Percentiles rank a stretch among this genome's conserved stretches.
phyloP scores from a whole-genome alignment of 1,284 basidiomycete genomes.

The Rhodotorula sp. region DNA sequence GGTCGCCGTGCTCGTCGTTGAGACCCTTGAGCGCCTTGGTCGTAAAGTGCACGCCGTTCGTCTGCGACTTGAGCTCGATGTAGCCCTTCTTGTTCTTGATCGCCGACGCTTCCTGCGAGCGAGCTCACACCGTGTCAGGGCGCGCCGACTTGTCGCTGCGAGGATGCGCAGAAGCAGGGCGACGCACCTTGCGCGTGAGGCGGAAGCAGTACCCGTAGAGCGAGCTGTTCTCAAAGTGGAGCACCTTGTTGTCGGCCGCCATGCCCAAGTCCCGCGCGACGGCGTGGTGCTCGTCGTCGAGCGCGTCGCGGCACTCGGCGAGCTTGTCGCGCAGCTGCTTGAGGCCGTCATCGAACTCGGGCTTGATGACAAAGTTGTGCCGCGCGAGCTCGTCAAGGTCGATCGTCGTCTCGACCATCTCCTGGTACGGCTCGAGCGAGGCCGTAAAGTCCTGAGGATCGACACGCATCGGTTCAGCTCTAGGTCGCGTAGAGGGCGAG shows the following conservation, averaged over 20 bases:
- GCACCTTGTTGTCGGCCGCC: constrained; percentile 85
- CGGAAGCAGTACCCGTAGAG: constrained; percentile 93
- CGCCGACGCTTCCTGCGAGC: constrained; percentile 74
- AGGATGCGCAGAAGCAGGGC: neutral
- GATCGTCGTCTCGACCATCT: constrained; percentile 95
- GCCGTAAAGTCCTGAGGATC: constrained; percentile 61
- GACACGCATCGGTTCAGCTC: neutral
- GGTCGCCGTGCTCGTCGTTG: constrained; percentile 72
- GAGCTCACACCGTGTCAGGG: no score
- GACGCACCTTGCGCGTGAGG: constrained; percentile 73
- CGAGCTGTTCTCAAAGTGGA: constrained; percentile 90
- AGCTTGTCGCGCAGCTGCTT: constrained; percentile 70
- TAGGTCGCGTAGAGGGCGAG: neutral
- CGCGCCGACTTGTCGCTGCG: neutral
- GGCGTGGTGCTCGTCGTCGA: constrained; percentile 78
- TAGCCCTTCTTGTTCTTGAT: constrained; percentile 71
- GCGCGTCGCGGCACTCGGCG: constrained; percentile 68
- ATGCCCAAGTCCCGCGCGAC: constrained; percentile 74
- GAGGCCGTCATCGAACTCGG: constrained; percentile 81
- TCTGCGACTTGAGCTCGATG: constrained; percentile 66
- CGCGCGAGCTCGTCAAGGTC: constrained; percentile 79
- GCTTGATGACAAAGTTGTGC: constrained; percentile 87
- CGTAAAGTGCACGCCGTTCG: constrained; percentile 90
- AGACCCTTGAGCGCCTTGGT: constrained; percentile 71
- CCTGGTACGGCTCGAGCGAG: constrained; percentile 73